Evolutionary conservation across 192 early-diverging fungal genomes (phyloP), one percentile per base, ranked within the genome.

Genomic region (Coemansia asiatica): DNA sequence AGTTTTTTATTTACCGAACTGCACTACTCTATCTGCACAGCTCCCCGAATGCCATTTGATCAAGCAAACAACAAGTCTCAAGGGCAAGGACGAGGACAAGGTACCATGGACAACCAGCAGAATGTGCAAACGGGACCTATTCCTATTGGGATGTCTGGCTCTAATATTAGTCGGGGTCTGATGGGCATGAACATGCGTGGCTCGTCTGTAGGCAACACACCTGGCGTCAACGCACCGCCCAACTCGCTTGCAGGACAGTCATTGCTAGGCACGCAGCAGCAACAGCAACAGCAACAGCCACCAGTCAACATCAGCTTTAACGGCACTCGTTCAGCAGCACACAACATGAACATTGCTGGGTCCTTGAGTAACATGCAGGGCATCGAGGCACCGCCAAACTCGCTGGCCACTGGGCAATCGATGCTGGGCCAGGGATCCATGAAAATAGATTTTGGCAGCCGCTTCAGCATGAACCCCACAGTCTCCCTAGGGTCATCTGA

Each of bases 331-430:
- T 8, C 51, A 7, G 25, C 51, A 54, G 51, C 25, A 27, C 12
- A 10, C 51, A 54, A 16, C 25, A 54, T 54, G 25, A 54, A 16
- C 25, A 54, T 54, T 5, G 25, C n/a, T 15, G 56, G 27, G 29
- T 36, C 50, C 18, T 29, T 16, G 16, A 19, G 56, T 4, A 57
- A 49, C 38, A 38, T 28, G 48, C 63, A 38, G 13, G 75, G 69
- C 15, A 68, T 66, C 54, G 56, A 61, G 15, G 66, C 75, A 12
- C 75, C 75, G 48, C 75, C 65, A 22, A 74, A 74, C 72, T 74
- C 72, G 28, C 19, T 57, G 2, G 56, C 56, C 18, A 29, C 33
- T 0, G 31, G 31, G 1, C 33, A 15, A 3, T 35, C 56, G 31
- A 57, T 57, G 29, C 27, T 29, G 15, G 33, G 31, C 56, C 31